phyloP scores from a whole-genome alignment of 169 alveolate genomes.

The Plasmodium gonderi region DNA sequence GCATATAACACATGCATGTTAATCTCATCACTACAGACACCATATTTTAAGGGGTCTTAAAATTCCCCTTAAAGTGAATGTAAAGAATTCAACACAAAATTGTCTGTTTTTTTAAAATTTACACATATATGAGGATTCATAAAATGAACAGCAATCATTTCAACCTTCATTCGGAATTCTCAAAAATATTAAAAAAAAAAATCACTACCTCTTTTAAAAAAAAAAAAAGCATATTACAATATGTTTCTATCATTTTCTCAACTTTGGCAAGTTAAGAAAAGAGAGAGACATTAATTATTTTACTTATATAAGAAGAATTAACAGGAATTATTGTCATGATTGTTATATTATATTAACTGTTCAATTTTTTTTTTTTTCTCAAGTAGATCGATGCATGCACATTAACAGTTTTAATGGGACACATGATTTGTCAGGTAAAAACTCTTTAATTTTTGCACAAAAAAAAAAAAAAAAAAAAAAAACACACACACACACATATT shows the following conservation, averaged over 20 bases:
- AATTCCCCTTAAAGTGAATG: not conserved
- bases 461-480: not conserved
- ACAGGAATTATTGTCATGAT: not conserved
- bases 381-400: constrained; percentile 71
- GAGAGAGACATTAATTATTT: not conserved
- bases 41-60: not conserved
- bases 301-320: not conserved
- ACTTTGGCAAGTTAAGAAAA: not conserved
- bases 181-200: not conserved
- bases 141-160: not conserved
- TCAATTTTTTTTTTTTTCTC: constrained; percentile 9
- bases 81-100: not conserved
- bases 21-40: not conserved
- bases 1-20: no score
- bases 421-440: not conserved
- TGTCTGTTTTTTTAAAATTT: not conserved
- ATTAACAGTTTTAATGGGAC: not conserved
- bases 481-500: not conserved
- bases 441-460: not conserved
- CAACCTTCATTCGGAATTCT: not conserved
- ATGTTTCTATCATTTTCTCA: not conserved
- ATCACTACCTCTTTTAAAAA: not conserved
- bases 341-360: not conserved
- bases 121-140: not conserved
- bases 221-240: not conserved